phyloP scores from a whole-genome alignment of 1,139 yeast genomes.

The Blastobotrys persicus region DNA sequence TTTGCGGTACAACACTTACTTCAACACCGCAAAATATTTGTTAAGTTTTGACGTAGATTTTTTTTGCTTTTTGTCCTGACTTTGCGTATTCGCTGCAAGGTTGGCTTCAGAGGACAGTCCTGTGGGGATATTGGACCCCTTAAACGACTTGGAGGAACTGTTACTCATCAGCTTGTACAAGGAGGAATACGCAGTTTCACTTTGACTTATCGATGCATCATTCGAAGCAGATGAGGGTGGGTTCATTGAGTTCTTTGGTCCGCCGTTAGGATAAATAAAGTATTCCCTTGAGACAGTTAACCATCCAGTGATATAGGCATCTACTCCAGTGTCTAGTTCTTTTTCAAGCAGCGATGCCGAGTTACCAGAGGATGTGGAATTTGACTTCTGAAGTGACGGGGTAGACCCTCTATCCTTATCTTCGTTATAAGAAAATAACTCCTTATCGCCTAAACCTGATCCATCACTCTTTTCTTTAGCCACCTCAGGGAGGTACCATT shows the following conservation, averaged over 20 bases:
- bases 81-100: not conserved
- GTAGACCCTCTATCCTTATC: not conserved
- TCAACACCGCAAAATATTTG: conserved; percentile 40
- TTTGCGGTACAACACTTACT: conserved; percentile 16
- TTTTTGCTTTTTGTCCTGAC: conserved; percentile 12
- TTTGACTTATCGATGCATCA: conserved; percentile 38
- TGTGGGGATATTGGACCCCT: conserved; percentile 17
- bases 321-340: conserved; percentile 55
- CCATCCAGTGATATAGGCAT: conserved; percentile 74
- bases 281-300: conserved; percentile 78
- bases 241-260: conserved; percentile 30
- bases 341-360: conserved; percentile 44
- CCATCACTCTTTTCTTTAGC: conserved; percentile 27
- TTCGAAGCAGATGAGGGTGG: conserved; percentile 33
- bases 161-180: conserved; percentile 55
- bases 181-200: conserved; percentile 58
- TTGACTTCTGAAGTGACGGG: conserved; percentile 2
- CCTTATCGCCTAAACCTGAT: not conserved
- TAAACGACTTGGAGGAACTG: conserved; percentile 12
- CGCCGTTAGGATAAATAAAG: conserved; percentile 44
- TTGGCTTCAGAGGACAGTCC: conserved; percentile 15
- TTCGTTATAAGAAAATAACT: not conserved
- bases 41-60: conserved; percentile 12
- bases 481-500: conserved; percentile 38
- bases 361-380: conserved; percentile 7